A percentile compares a stretch with the other conserved stretches of the same genome.
phyloP scores from a whole-genome alignment of 2,329 filamentous ascomycete genomes.

The Alternaria viburni region DNA sequence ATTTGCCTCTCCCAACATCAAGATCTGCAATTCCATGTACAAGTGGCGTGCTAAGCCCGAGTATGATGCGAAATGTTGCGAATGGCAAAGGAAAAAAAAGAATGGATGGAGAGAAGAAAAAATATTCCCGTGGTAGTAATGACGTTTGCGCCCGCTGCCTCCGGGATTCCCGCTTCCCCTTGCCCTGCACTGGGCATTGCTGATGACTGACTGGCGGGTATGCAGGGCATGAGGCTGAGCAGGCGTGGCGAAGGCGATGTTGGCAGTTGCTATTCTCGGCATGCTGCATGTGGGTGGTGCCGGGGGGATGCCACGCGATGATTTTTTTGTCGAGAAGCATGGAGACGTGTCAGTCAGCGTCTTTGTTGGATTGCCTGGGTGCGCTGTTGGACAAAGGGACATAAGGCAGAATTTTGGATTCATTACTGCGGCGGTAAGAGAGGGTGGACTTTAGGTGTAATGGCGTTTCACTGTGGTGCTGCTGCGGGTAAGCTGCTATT shows the following conservation, averaged over 20 bases:
- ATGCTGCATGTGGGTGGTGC: slow-evolving; percentile 9
- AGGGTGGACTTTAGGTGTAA: neutral
- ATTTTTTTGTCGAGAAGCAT: neutral
- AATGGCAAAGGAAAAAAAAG: neutral
- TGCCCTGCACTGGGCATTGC: neutral
- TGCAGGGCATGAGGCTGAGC: slow-evolving; percentile 13
- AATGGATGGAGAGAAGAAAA: neutral
- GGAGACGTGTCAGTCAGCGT: slow-evolving; percentile 1
- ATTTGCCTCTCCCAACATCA: neutral
- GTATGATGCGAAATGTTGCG: neutral
- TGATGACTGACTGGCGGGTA: neutral
- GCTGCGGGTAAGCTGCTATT: slow-evolving; percentile 7
- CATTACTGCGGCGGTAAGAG: neutral
- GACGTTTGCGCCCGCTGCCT: slow-evolving; percentile 1
- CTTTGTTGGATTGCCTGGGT: neutral
- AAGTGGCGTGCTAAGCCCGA: neutral
- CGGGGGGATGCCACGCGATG: neutral
- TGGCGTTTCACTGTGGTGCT: neutral
- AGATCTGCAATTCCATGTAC: neutral
- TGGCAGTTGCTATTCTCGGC: slow-evolving; percentile 19
- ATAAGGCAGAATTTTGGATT: neutral
- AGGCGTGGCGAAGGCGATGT: slow-evolving; percentile 8
- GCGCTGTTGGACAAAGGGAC: neutral
- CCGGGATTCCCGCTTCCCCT: neutral
- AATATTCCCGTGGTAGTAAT: neutral